Conservation (phyloP, 352 stramenopile species). For the Phytophthora colocasiae region DNA sequence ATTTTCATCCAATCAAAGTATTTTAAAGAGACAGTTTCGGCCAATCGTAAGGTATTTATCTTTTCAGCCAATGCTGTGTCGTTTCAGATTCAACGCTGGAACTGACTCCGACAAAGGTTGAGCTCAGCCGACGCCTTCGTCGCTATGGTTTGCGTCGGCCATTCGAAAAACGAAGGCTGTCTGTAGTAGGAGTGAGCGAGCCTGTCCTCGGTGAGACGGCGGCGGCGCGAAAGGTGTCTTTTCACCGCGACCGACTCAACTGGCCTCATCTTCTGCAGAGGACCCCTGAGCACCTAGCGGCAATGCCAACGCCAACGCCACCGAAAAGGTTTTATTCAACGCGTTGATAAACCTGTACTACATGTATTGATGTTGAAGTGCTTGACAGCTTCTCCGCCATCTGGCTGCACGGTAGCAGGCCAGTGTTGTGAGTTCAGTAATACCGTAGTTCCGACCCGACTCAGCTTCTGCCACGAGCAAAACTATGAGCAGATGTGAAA, state of each 20-base stretch:
- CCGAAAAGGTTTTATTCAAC: not conserved
- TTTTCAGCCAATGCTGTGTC: slow-evolving; percentile 28
- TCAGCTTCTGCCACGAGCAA: slow-evolving; percentile 14
- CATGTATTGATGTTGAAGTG: slow-evolving; percentile 38
- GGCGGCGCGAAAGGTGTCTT: not conserved
- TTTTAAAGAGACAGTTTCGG: slow-evolving; percentile 1
- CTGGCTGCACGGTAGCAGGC: slow-evolving; percentile 7
- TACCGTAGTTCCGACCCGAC: slow-evolving; percentile 16
- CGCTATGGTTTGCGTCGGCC: not conserved
- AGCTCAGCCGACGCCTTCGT: not conserved
- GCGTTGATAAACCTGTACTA: too few species aligned
- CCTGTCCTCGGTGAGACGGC: slow-evolving; percentile 14
- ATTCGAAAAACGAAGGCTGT: slow-evolving; percentile 18
- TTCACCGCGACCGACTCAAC: slow-evolving; percentile 6
- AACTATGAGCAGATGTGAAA: slow-evolving; percentile 15
- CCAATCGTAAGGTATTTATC: slow-evolving; percentile 5
- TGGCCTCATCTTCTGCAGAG: slow-evolving; percentile 16
- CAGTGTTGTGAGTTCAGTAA: slow-evolving; percentile 9
- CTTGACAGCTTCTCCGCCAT: slow-evolving; percentile 29
- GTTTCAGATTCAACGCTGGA: slow-evolving; percentile 16
- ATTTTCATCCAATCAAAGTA: slow-evolving; percentile 23
- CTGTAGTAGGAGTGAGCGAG: not conserved
- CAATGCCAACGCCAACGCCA: not conserved
- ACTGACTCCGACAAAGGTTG: slow-evolving; percentile 22
- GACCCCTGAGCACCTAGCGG: not conserved